Percentiles rank a stretch among this genome's conserved stretches.
Conservation (phyloP, 1,284 basidiomycete genomes). For the Singerocomus inundabilis region DNA sequence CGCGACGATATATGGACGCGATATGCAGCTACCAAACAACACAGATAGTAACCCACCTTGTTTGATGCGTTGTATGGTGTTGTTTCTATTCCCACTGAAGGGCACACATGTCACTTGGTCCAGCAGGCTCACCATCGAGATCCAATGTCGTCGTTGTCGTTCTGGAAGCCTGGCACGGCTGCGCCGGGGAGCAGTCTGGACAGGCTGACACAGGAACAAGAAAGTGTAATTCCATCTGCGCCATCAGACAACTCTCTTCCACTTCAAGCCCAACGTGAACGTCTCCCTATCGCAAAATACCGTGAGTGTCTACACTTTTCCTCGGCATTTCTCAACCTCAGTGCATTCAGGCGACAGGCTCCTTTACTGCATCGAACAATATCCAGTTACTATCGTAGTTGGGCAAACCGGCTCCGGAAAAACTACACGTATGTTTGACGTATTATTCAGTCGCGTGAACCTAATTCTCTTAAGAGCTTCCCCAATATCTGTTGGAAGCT, state of each 20-base stretch:
- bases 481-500: conserved; percentile 89
- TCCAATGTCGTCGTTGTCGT: conserved; percentile 49
- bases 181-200: conserved; percentile 89
- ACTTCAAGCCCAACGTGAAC: conserved; percentile 73
- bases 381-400: conserved; percentile 84
- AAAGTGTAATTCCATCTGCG: conserved; percentile 63
- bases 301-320: conserved; percentile 44
- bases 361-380: conserved; percentile 80
- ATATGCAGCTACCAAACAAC: background rate
- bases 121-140: background rate
- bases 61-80: conserved; percentile 11
- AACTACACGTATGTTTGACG: conserved; percentile 79
- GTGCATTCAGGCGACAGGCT: conserved; percentile 62
- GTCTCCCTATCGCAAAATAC: conserved; percentile 87
- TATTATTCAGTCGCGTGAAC: background rate
- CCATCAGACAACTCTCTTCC: conserved; percentile 56
- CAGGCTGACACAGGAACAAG: conserved; percentile 75
- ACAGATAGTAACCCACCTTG: background rate
- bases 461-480: conserved; percentile 64
- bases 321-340: background rate
- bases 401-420: conserved; percentile 98
- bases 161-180: conserved; percentile 82
- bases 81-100: no score
- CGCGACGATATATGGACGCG: no score
- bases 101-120: no score